phyloP scores from a whole-genome alignment of 495 filamentous ascomycete species.

The Ascobolus immersus region DNA sequence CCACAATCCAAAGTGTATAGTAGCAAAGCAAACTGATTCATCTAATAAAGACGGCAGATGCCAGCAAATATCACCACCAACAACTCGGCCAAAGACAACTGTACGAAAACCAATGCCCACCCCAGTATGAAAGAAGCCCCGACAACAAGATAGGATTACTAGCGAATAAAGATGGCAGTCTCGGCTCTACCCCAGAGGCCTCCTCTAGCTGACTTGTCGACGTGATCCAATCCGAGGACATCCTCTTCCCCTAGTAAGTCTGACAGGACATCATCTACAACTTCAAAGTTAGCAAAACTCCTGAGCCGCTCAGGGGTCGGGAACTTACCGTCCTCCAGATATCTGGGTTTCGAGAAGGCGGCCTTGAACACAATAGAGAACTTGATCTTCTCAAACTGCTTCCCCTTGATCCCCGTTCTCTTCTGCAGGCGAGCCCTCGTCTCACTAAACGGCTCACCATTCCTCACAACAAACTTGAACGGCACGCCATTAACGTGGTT shows the following conservation, averaged over 20 bases:
- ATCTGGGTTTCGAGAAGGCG: slow-evolving; percentile 45
- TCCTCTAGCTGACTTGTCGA: slow-evolving; percentile 33
- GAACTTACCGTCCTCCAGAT: slow-evolving; percentile 63
- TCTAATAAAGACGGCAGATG: no score
- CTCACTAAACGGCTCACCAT: slow-evolving; percentile 63
- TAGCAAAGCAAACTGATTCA: no score
- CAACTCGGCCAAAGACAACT: no score
- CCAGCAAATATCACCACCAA: no score
- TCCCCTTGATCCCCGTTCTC: slow-evolving; percentile 82
- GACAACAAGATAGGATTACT: no score
- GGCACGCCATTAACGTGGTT: slow-evolving; percentile 47
- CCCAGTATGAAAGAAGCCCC: no score
- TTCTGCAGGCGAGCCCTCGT: slow-evolving; percentile 77
- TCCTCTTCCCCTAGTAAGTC: slow-evolving; percentile 52
- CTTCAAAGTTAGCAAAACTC: slow-evolving; percentile 10
- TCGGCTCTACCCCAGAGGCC: slow-evolving; percentile 32
- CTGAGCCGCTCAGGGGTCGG: slow-evolving; percentile 1
- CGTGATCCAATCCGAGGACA: slow-evolving; percentile 68
- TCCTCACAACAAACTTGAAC: slow-evolving; percentile 70
- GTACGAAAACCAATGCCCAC: no score
- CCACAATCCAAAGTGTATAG: no score
- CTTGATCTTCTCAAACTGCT: slow-evolving; percentile 95
- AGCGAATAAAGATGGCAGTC: slow-evolving; percentile 43
- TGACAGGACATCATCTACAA: slow-evolving; percentile 54
- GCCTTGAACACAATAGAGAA: slow-evolving; percentile 57